Conservation (phyloP, 78 protist genomes). For the Dictyostelium discoideum region dicty_2.7 NC_007090.3:4831501-4832000, state of each 20-base stretch:
- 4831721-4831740: not conserved
- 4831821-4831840: slow-evolving; percentile 81
- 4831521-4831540: slow-evolving; percentile 34
- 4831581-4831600: not conserved
- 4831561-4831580: slow-evolving; percentile 4
- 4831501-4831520: slow-evolving; percentile 93
- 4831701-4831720: slow-evolving; percentile 22
- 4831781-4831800: not conserved
- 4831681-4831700: slow-evolving; percentile 36
- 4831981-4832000: slow-evolving; percentile 36
- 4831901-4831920: slow-evolving; percentile 86
- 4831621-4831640: not conserved
- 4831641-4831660: not conserved
- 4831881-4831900: slow-evolving; percentile 90
- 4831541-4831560: not conserved
- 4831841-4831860: slow-evolving; percentile 50
- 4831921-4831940: slow-evolving; percentile 80
- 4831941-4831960: not conserved
- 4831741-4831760: not conserved
- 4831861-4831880: slow-evolving; percentile 82
- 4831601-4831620: not conserved
- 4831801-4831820: slow-evolving; percentile 48
- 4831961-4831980: slow-evolving; percentile 34
- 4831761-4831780: not conserved
- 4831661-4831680: not conserved